Conservation (phyloP, 1,284 basidiomycete species). For the Marasmius oreades region DNA sequence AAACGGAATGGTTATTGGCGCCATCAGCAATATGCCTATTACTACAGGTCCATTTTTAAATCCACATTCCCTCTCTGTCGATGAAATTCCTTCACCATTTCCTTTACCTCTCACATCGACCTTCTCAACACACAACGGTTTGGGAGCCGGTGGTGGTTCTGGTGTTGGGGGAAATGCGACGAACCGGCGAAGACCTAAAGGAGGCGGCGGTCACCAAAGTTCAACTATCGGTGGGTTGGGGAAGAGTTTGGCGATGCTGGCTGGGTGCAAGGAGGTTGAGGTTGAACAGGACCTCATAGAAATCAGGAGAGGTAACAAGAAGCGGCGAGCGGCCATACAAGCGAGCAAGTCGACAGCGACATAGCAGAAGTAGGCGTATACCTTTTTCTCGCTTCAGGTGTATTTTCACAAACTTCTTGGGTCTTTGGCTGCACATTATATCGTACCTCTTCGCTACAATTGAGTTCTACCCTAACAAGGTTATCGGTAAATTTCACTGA, state of each 20-base stretch:
- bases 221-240: constrained; percentile 58
- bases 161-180: constrained; percentile 33
- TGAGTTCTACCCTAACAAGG: too few relatives aligned
- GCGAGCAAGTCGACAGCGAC: neutral
- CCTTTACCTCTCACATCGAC: constrained; percentile 67
- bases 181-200: constrained; percentile 53
- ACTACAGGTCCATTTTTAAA: constrained; percentile 67
- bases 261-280: constrained; percentile 58
- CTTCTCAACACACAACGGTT: constrained; percentile 28
- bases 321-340: constrained; percentile 49
- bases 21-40: constrained; percentile 46
- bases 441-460: too few relatives aligned
- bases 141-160: constrained; percentile 30
- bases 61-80: constrained; percentile 75
- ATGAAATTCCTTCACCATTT: constrained; percentile 80
- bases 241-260: constrained; percentile 56
- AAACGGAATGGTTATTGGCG: constrained; percentile 27
- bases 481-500: too few relatives aligned
- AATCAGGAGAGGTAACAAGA: constrained; percentile 69
- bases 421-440: neutral
- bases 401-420: neutral
- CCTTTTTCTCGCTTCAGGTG: neutral
- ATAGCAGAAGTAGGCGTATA: neutral
- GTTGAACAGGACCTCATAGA: constrained; percentile 71
- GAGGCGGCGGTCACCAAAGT: constrained; percentile 48